These are phyloP conservation scores for Bonia amplexicaulis DNA, from an alignment of 176 grass and related monocot species.

Conservation along the genomic window DNA sequence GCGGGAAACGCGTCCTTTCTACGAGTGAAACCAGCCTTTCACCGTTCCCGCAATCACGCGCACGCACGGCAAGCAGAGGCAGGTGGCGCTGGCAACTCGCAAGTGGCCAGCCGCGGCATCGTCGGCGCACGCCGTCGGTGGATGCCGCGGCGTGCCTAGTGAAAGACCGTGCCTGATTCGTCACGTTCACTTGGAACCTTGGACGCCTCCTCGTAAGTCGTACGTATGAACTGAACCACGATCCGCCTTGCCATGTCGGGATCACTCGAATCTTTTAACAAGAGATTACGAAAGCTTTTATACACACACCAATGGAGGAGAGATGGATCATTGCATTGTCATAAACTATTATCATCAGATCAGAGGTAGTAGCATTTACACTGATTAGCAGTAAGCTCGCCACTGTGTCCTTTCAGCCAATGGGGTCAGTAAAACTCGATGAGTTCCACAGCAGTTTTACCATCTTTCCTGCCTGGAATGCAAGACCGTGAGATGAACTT, in stretches of 20 bases:
- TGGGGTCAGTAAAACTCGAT: slow-evolving; percentile 11
- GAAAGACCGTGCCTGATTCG: background rate
- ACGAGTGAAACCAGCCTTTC: background rate
- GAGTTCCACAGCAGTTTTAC: background rate
- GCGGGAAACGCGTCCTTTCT: background rate
- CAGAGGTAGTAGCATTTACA: slow-evolving; percentile 1
- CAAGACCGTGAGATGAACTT: background rate
- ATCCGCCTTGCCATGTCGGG: background rate
- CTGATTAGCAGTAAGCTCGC: background rate
- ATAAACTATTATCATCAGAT: background rate
- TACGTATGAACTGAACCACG: background rate
- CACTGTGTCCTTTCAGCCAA: slow-evolving; percentile 2
- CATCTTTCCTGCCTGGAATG: background rate
- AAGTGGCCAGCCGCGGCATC: background rate
- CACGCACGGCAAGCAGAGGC: background rate
- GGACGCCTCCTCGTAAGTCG: background rate
- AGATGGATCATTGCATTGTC: background rate
- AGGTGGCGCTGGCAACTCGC: background rate
- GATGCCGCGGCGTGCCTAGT: background rate
- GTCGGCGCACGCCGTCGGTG: background rate
- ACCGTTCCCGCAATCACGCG: background rate
- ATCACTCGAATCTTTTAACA: background rate
- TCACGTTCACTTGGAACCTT: background rate
- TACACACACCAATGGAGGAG: background rate
- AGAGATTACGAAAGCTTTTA: background rate